phyloP scores from a whole-genome alignment of 176 grass and related monocot species.

The Hordeum marinum region DNA sequence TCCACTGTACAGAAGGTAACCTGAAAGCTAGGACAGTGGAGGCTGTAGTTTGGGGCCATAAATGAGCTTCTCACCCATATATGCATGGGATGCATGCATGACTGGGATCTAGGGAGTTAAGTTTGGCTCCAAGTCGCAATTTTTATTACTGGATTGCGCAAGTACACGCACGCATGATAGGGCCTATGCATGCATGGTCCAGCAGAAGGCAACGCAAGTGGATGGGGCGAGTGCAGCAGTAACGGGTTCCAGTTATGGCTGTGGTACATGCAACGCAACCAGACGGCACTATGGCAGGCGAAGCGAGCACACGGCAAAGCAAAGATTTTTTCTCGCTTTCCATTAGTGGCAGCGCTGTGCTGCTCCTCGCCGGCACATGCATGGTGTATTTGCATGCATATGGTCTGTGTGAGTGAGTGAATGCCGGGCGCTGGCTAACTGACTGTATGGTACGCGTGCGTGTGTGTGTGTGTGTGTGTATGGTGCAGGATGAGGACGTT shows the following conservation, averaged over 20 bases:
- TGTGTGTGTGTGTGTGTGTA: too few species aligned
- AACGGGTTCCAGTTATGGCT: background rate
- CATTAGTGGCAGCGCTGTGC: background rate
- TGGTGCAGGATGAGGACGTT: conserved; percentile 63
- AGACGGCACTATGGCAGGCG: background rate
- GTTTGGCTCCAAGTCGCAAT: conserved; percentile 23
- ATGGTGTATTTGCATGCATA: background rate
- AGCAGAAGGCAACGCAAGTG: background rate
- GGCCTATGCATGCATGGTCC: background rate
- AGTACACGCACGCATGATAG: conserved; percentile 13
- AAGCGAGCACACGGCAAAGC: background rate
- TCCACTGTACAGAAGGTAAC: background rate
- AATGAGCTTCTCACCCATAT: background rate
- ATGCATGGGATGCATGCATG: background rate
- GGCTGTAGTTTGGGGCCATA: background rate
- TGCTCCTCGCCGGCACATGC: background rate
- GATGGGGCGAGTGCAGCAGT: background rate
- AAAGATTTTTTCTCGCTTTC: background rate
- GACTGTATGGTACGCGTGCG: background rate
- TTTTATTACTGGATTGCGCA: conserved; percentile 20
- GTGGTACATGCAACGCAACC: background rate
- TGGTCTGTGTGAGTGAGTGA: background rate
- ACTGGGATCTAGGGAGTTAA: conserved; percentile 20
- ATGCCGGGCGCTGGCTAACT: background rate
- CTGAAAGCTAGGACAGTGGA: background rate